Evolutionary conservation across 1,284 basidiomycete species (phyloP).

Genomic region (Apiotrichum veenhuisii): DNA sequence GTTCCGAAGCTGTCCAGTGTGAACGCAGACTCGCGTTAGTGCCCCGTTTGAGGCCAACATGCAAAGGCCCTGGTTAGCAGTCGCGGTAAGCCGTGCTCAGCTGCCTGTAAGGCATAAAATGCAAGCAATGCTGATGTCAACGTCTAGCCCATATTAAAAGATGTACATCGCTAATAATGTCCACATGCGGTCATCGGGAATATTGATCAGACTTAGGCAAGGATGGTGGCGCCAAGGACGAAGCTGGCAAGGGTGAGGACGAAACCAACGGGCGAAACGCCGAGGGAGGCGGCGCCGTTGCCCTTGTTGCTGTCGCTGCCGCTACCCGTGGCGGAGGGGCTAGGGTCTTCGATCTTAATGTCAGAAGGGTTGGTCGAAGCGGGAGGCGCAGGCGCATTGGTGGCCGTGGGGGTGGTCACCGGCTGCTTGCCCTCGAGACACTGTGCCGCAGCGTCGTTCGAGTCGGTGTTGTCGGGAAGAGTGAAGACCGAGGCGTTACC

Average conservation of each 20-base stretch:
- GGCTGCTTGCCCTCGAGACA: conserved; percentile 11
- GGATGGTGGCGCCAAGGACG: background rate
- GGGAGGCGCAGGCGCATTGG: background rate
- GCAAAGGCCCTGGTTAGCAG: no score
- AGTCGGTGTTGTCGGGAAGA: conserved; percentile 1
- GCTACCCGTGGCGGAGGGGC: background rate
- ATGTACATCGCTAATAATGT: no score
- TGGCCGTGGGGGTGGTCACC: conserved; percentile 11
- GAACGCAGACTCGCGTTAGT: no score
- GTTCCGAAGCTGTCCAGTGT: no score
- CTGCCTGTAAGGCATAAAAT: no score
- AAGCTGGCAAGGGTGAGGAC: conserved; percentile 1
- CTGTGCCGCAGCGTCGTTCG: conserved; percentile 5
- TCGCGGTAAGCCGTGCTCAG: no score
- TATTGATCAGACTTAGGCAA: background rate
- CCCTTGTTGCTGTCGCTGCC: background rate
- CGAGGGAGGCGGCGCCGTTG: background rate
- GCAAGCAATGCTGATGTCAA: no score
- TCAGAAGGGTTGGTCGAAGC: background rate
- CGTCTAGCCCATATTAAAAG: no score
- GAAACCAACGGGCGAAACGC: background rate
- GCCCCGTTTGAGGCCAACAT: no score
- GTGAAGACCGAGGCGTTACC: conserved; percentile 76
- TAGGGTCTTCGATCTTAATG: background rate
- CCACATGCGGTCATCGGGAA: no score